Base-by-base conservation (phyloP, 257 asterid species). In the Anisodus tanguticus region DNA sequence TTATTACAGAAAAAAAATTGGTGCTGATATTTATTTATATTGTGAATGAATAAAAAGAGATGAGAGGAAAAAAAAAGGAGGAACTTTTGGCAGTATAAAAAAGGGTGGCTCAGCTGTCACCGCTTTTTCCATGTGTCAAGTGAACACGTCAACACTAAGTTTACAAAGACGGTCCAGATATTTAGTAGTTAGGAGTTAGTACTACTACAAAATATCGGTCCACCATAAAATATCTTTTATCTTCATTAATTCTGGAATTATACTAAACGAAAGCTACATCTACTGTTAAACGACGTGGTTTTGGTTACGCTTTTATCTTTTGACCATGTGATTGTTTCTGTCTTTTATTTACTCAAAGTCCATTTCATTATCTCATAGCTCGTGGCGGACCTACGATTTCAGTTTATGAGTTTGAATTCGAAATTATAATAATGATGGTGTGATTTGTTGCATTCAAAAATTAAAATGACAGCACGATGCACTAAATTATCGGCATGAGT, bases 81-180 rank as follows among this genome's bases (percentile, higher is more conserved):
- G 66, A 68, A 51, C 64, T 77, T 76, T 76, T 2, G 8, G 22
- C 35, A 22, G 9, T 4, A 16, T 8, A 16, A 37, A 68, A 80
- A 80, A 80, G 83, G 49, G 19, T 45, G 26, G 80, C 80, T 72
- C 80, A 54, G 80, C 67, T 82, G 85, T 67, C 85, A 67, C 80
- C 80, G 58, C 85, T 49, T 82, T 77, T 51, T 67, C 45, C 85
- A 82, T 72, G 85, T 82, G 85, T 67, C 67, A 67, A 31, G 5
- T 17, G 67, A 67, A 70, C 85, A 22, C 80, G 63, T 76, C 64
- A 53, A 77, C 81, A 12, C 11, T 13, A 53, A 77, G 47, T 51
- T 26, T 6, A 12, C 63, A 26, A 41, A 39, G 53, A 15, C 12
- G 13, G 12, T 16, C 53, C 82, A 77, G 82, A 77, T 77, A 77